phyloP scores from a whole-genome alignment of 495 filamentous ascomycete species.

The Massariosphaeria phaeospora region DNA sequence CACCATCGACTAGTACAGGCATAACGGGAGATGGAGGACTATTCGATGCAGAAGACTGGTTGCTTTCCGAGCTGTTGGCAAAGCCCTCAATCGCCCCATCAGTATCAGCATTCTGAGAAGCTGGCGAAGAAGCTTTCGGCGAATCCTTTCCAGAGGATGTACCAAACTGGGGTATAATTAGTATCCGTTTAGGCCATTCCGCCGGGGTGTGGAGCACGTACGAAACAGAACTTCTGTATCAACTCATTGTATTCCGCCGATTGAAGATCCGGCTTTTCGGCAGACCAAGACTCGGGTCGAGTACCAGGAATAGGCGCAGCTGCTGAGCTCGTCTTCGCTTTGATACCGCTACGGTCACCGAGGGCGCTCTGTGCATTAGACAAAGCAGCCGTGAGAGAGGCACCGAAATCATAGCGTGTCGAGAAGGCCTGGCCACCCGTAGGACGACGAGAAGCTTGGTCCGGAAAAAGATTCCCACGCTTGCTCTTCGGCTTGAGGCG shows the following conservation, averaged over 20 bases:
- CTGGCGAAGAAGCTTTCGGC: conserved; percentile 24
- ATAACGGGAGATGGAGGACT: conserved; percentile 27
- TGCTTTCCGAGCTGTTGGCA: conserved; percentile 23
- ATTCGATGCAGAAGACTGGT: conserved; percentile 32
- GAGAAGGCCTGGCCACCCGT: conserved; percentile 73
- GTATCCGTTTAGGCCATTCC: conserved; percentile 24
- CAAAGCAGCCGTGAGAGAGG: conserved; percentile 81
- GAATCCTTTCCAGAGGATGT: conserved; percentile 33
- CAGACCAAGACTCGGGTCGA: conserved; percentile 40
- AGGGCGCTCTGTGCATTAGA: conserved; percentile 55
- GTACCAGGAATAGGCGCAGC: conserved; percentile 21
- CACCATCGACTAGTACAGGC: conserved; percentile 29
- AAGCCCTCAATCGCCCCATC: conserved; percentile 33
- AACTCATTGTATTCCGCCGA: conserved; percentile 89
- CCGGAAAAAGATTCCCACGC: conserved; percentile 31
- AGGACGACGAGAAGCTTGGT: conserved; percentile 49
- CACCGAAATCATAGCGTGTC: conserved; percentile 88
- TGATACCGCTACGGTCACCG: conserved; percentile 46
- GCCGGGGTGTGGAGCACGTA: conserved; percentile 56
- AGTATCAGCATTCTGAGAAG: conserved; percentile 18
- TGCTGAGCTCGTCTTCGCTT: conserved; percentile 27
- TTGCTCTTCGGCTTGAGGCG: conserved; percentile 41
- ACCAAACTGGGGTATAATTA: conserved; percentile 41
- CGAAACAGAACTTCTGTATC: conserved; percentile 97
- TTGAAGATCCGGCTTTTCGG: conserved; percentile 60